Evolutionary conservation across 2,329 filamentous ascomycete genomes (phyloP).

Genomic region (Neurospora crassa): DNA sequence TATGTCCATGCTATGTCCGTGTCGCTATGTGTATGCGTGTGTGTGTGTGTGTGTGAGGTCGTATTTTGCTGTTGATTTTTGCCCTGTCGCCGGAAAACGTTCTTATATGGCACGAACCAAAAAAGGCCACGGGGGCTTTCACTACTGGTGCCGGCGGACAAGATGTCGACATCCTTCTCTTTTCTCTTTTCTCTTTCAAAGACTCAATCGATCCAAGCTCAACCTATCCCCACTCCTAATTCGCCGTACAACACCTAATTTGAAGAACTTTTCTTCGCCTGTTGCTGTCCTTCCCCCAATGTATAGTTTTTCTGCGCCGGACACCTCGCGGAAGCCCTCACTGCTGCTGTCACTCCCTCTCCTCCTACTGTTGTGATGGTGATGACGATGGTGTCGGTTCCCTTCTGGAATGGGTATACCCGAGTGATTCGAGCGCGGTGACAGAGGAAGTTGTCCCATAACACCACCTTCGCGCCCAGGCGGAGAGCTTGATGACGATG

Average conservation of each 20-base stretch:
- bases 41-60: not conserved
- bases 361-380: slow-evolving; percentile 29
- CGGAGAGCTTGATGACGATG: slow-evolving; percentile 8
- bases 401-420: slow-evolving; percentile 30
- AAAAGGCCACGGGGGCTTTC: not conserved
- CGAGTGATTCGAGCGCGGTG: slow-evolving; percentile 15
- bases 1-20: not conserved
- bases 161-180: not conserved
- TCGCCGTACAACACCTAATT: slow-evolving; percentile 64
- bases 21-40: not conserved
- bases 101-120: not conserved
- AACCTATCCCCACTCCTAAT: slow-evolving; percentile 65
- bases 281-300: slow-evolving; percentile 66
- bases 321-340: slow-evolving; percentile 65
- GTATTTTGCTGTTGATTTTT: not conserved
- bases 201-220: slow-evolving; percentile 64
- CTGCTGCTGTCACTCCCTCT: slow-evolving; percentile 66
- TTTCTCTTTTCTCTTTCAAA: slow-evolving; percentile 36
- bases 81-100: not conserved
- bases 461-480: slow-evolving; percentile 16
- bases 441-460: slow-evolving; percentile 21
- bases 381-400: not conserved
- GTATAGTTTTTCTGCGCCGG: slow-evolving; percentile 71
- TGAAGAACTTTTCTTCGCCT: slow-evolving; percentile 76
- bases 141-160: not conserved